Evolutionary conservation across 2,329 filamentous ascomycete species (phyloP).

Genomic region (Onygenales sp.): DNA sequence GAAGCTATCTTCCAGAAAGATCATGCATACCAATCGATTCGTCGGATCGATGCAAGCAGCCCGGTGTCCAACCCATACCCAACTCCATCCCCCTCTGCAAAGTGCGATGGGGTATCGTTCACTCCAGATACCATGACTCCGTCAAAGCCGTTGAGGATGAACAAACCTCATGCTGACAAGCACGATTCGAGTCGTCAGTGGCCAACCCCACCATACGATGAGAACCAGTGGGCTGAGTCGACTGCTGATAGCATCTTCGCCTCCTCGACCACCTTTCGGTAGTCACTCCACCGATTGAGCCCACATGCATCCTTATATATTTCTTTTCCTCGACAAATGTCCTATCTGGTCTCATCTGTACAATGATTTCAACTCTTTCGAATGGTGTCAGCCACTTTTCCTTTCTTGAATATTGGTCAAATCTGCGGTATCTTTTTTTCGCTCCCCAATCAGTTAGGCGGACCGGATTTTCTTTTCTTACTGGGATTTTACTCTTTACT

Average conservation of each 20-base stretch:
- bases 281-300: constrained; percentile 9
- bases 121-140: constrained; percentile 42
- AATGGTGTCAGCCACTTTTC: neutral
- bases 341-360: neutral
- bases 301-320: neutral
- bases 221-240: constrained; percentile 80
- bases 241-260: constrained; percentile 75
- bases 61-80: constrained; percentile 45
- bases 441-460: neutral
- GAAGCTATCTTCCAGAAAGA: constrained; percentile 10
- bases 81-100: constrained; percentile 73
- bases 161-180: constrained; percentile 46
- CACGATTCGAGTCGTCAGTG: constrained; percentile 58
- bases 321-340: neutral
- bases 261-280: constrained; percentile 42
- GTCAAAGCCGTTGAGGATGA: constrained; percentile 60
- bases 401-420: neutral
- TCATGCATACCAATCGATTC: constrained; percentile 6
- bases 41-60: constrained; percentile 14
- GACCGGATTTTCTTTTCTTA: constrained; percentile 6
- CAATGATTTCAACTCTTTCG: neutral
- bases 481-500: constrained; percentile 8
- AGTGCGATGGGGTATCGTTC: constrained; percentile 67
- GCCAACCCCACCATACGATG: constrained; percentile 92
- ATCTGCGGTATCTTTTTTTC: constrained; percentile 2